Evolutionary conservation across 352 stramenopile genomes (phyloP).

Genomic region (Pythium guiyangense): DNA sequence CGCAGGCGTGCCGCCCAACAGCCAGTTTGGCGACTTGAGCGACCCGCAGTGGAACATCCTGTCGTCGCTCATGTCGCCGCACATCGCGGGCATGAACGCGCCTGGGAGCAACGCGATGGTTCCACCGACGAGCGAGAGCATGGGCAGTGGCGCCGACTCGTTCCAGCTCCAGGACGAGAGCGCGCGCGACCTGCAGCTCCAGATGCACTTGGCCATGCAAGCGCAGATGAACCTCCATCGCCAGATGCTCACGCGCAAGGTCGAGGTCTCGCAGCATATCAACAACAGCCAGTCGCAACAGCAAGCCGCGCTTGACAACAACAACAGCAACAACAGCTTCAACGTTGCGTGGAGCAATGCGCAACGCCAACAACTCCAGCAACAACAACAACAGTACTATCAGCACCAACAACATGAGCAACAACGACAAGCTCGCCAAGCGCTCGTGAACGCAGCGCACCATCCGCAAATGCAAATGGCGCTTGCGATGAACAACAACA

Average conservation of each 20-base stretch:
- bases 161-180: constrained; percentile 57
- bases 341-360: constrained; percentile 13
- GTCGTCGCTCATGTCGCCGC: constrained; percentile 72
- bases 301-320: constrained; percentile 4
- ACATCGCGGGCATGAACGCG: constrained; percentile 32
- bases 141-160: constrained; percentile 15
- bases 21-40: constrained; percentile 34
- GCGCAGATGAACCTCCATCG: constrained; percentile 86
- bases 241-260: constrained; percentile 85
- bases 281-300: constrained; percentile 18
- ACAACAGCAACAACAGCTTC: constrained; percentile 11
- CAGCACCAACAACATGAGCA: constrained; percentile 20
- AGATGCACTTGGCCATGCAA: constrained; percentile 87
- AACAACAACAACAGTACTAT: constrained; percentile 11
- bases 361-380: constrained; percentile 12
- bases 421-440: constrained; percentile 8
- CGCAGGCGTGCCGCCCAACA: not conserved
- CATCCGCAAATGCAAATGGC: constrained; percentile 16
- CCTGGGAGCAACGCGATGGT: constrained; percentile 4
- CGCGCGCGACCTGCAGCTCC: constrained; percentile 59
- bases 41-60: constrained; percentile 80
- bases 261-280: constrained; percentile 70
- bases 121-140: constrained; percentile 24
- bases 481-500: not conserved
- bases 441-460: constrained; percentile 10